A percentile compares a stretch with the other conserved stretches of the same genome.
Evolutionary conservation across 106 monocot species (phyloP).

Genomic region (Dendrobium officinale): DNA sequence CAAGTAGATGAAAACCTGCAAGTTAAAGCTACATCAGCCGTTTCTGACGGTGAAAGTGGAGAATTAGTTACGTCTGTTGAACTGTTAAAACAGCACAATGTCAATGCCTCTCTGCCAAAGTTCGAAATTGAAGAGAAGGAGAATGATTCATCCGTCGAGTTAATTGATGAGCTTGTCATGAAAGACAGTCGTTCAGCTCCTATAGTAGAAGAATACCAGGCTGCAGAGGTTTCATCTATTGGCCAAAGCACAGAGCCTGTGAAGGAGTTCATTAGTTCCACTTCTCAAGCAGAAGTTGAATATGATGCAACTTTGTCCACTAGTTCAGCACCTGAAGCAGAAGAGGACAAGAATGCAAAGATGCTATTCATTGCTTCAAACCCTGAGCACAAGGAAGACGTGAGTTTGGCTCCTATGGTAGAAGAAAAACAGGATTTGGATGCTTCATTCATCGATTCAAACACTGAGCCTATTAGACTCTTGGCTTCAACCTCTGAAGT

Average conservation of each 20-base stretch:
- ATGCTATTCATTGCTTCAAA: background rate
- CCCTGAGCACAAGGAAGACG: background rate
- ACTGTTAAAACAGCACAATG: background rate
- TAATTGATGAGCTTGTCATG: background rate
- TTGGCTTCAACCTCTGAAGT: background rate
- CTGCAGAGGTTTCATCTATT: background rate
- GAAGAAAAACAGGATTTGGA: background rate
- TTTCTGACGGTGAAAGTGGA: background rate
- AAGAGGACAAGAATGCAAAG: background rate
- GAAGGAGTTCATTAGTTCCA: background rate
- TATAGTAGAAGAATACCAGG: background rate
- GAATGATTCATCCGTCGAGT: background rate
- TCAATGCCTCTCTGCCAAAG: background rate
- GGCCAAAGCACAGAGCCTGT: background rate
- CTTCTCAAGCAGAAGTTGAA: background rate
- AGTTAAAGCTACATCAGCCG: background rate
- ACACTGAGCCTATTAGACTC: background rate
- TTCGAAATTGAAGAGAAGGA: background rate
- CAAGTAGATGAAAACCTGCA: background rate
- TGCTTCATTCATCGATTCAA: slow-evolving; percentile 2
- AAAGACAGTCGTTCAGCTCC: background rate
- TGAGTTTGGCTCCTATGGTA: background rate
- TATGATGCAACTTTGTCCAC: background rate
- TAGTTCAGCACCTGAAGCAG: background rate
- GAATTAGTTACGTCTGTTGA: background rate